phyloP scores from a whole-genome alignment of 495 filamentous ascomycete genomes.

The Schizothecium vesticola region DNA sequence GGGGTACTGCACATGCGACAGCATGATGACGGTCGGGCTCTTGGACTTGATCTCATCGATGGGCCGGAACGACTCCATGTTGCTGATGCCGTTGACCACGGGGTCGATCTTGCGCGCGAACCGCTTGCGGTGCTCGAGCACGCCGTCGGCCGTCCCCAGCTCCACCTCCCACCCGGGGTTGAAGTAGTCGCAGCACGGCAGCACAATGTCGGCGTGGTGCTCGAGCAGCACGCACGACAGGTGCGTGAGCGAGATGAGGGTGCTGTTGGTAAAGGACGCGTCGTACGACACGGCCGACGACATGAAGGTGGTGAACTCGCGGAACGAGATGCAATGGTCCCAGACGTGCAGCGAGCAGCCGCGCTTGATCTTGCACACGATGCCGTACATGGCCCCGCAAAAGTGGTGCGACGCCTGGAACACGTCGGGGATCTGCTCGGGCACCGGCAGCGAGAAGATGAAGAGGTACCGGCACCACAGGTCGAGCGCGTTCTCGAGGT shows the following conservation, averaged over 20 bases:
- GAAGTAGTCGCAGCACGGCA: constrained; percentile 60
- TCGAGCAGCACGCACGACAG: constrained; percentile 52
- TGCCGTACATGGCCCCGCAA: constrained; percentile 56
- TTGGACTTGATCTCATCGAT: constrained; percentile 53
- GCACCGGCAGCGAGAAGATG: constrained; percentile 59
- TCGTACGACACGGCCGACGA: constrained; percentile 56
- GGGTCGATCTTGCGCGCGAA: constrained; percentile 59
- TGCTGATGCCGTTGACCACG: constrained; percentile 60
- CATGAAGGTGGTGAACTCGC: constrained; percentile 56
- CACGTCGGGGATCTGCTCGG: constrained; percentile 54
- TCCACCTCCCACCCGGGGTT: constrained; percentile 63
- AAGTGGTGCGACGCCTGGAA: constrained; percentile 63
- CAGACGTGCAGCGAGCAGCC: constrained; percentile 56
- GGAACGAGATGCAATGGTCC: constrained; percentile 61
- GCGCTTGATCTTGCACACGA: constrained; percentile 58
- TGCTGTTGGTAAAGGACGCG: constrained; percentile 52
- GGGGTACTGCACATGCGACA: constrained; percentile 59
- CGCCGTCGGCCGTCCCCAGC: constrained; percentile 54
- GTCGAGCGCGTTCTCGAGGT: constrained; percentile 53
- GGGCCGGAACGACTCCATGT: constrained; percentile 57
- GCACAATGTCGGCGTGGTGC: constrained; percentile 56
- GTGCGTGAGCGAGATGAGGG: constrained; percentile 51
- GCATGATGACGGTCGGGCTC: constrained; percentile 56
- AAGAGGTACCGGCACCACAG: constrained; percentile 63
- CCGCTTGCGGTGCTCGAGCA: constrained; percentile 51